These are phyloP conservation scores for Rhodofomes roseus DNA, from an alignment of 1,284 basidiomycete genomes.

Conservation along the genomic window DNA sequence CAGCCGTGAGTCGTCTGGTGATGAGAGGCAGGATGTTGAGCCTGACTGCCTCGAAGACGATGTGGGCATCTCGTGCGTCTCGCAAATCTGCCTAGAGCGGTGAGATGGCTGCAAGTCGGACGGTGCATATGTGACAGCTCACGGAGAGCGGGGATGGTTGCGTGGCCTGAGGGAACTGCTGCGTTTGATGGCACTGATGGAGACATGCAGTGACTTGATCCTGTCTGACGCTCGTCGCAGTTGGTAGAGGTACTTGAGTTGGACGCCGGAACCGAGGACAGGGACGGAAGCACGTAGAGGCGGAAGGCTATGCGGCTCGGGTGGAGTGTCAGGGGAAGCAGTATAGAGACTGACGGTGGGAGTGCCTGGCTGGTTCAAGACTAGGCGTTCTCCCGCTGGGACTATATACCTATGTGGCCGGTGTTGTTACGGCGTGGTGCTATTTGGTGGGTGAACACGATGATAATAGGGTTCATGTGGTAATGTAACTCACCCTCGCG, in stretches of 20 bases:
- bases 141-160: constrained; percentile 31
- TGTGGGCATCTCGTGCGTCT: constrained; percentile 52
- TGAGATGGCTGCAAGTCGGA: neutral
- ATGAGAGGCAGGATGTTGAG: constrained; percentile 66
- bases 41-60: constrained; percentile 72
- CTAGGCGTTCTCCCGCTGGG: neutral
- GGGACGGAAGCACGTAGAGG: neutral
- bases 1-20: constrained; percentile 59
- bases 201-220: constrained; percentile 13
- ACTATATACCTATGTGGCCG: constrained; percentile 1
- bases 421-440: neutral
- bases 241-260: neutral
- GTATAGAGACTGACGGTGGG: neutral
- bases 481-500: neutral
- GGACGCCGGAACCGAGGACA: neutral
- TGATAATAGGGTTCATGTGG: constrained; percentile 4
- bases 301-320: neutral
- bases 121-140: constrained; percentile 2
- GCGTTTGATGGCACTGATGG: constrained; percentile 15
- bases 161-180: constrained; percentile 16
- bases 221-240: constrained; percentile 1
- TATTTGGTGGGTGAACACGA: neutral
- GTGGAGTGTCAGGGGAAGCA: neutral
- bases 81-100: constrained; percentile 50
- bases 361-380: neutral